Evolutionary conservation across 352 stramenopile species (phyloP).

Genomic region (Phytophthora pseudosyringae): DNA sequence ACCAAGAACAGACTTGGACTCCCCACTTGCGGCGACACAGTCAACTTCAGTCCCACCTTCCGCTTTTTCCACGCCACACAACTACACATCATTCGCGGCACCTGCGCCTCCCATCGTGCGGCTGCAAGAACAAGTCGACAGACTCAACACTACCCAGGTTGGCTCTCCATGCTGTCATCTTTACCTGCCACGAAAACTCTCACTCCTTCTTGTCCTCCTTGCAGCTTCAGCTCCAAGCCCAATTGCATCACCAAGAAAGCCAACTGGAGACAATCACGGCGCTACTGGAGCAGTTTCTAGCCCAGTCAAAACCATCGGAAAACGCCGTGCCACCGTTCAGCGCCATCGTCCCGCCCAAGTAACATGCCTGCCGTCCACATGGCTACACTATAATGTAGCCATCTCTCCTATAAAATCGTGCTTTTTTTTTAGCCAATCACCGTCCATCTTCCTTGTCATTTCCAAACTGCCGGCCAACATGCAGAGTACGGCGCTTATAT

Average conservation of each 20-base stretch:
- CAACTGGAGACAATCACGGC: constrained; percentile 65
- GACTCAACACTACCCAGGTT: constrained; percentile 62
- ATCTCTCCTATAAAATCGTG: constrained; percentile 14
- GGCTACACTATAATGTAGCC: constrained; percentile 27
- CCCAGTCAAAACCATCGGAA: constrained; percentile 8
- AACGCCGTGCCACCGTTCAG: constrained; percentile 54
- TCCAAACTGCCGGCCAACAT: constrained; percentile 16
- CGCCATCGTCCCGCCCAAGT: constrained; percentile 46
- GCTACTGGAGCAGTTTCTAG: constrained; percentile 45
- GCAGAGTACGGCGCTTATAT: constrained; percentile 39
- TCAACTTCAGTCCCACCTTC: constrained; percentile 31
- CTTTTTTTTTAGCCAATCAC: constrained; percentile 20
- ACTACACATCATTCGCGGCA: constrained; percentile 27
- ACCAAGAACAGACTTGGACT: constrained; percentile 34
- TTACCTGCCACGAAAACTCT: background rate
- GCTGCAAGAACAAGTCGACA: constrained; percentile 65
- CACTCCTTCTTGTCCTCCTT: background rate
- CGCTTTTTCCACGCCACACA: constrained; percentile 26
- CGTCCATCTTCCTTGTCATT: constrained; percentile 3
- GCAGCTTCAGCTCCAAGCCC: constrained; percentile 59
- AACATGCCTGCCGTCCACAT: constrained; percentile 3
- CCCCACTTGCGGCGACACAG: constrained; percentile 19
- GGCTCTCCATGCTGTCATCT: constrained; percentile 2
- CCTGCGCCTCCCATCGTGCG: constrained; percentile 24
- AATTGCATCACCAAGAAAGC: constrained; percentile 59